Conservation (phyloP, 1,284 basidiomycete genomes). For the Tilletia setariae region DNA sequence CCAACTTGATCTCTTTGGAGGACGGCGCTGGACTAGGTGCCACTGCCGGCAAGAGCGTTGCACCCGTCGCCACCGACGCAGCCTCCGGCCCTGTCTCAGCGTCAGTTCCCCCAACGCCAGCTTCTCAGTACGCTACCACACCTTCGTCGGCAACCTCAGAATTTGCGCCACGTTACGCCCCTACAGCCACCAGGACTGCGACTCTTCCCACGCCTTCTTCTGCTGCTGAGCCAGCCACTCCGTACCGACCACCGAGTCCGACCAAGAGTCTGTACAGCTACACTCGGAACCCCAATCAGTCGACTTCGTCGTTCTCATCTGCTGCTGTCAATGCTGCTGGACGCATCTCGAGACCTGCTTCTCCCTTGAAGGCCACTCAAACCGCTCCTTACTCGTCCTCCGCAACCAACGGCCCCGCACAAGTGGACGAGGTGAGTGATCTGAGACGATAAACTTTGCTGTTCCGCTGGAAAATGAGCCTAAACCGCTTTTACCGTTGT, state of each 20-base stretch:
- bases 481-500: not conserved
- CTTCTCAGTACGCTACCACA: conserved; percentile 6
- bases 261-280: conserved; percentile 4
- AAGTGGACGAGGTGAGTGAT: conserved; percentile 16
- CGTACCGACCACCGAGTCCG: not conserved
- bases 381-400: not conserved
- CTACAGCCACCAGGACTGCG: not conserved
- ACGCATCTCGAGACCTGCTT: conserved; percentile 5
- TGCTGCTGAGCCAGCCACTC: conserved; percentile 1
- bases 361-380: conserved; percentile 6
- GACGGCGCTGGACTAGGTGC: conserved; percentile 27
- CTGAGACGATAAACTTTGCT: not conserved
- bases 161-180: too few species aligned
- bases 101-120: conserved; percentile 16
- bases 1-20: conserved; percentile 65
- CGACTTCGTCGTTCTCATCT: not conserved
- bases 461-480: too few species aligned
- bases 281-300: too few species aligned
- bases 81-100: conserved; percentile 22
- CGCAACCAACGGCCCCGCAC: conserved; percentile 2
- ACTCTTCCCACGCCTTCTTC: not conserved
- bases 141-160: conserved; percentile 1
- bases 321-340: not conserved
- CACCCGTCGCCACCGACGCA: not conserved
- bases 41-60: too few species aligned